phyloP scores from a whole-genome alignment of 805 yeast species.

The Kluyveromyces starmeri region DNA sequence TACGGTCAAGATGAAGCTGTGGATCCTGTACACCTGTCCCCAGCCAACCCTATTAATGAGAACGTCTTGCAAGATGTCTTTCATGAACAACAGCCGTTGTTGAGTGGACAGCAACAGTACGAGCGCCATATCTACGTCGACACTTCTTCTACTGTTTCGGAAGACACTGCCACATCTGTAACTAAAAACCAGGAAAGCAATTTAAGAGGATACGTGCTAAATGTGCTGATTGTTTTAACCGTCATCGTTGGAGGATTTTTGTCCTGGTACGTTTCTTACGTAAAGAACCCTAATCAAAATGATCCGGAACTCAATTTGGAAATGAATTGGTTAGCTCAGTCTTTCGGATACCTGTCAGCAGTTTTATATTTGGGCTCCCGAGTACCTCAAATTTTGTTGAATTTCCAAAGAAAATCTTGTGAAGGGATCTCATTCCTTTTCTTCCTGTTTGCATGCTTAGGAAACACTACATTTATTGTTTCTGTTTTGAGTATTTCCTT shows the following conservation, averaged over 20 bases:
- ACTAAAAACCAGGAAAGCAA: constrained; percentile 13
- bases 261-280: constrained; percentile 76
- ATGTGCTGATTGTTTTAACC: constrained; percentile 45
- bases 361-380: constrained; percentile 75
- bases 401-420: constrained; percentile 80
- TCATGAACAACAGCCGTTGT: constrained; percentile 28
- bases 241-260: constrained; percentile 72
- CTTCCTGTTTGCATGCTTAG: constrained; percentile 90
- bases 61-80: constrained; percentile 46
- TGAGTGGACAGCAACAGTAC: constrained; percentile 9
- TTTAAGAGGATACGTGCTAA: constrained; percentile 22
- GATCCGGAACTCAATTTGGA: constrained; percentile 38
- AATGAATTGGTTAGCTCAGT: constrained; percentile 73
- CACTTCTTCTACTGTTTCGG: constrained; percentile 7
- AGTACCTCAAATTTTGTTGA: constrained; percentile 82
- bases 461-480: constrained; percentile 83
- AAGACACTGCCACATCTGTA: constrained; percentile 8
- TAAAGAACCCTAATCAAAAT: constrained; percentile 31
- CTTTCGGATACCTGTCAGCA: constrained; percentile 78
- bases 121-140: constrained; percentile 6
- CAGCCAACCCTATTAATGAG: constrained; percentile 77
- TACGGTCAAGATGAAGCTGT: constrained; percentile 54
- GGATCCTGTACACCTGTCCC: constrained; percentile 74
- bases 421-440: constrained; percentile 93
- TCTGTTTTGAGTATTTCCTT: constrained; percentile 72